Conservation (phyloP, 495 filamentous ascomycete genomes). For the Neurospora tetraspora region DNA sequence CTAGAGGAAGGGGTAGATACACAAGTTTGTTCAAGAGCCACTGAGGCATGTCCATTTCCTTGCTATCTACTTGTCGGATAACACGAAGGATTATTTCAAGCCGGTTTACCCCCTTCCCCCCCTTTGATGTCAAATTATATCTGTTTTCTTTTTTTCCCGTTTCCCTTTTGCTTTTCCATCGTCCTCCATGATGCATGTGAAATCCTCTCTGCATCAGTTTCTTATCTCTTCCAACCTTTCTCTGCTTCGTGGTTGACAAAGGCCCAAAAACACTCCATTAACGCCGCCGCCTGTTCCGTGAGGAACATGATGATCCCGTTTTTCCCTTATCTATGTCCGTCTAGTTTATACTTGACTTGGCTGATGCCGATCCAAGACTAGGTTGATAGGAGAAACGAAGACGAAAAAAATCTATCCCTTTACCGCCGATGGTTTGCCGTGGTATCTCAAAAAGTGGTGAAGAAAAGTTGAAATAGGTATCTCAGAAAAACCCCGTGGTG, state of each 20-base stretch:
- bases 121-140: not conserved
- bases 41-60: not conserved
- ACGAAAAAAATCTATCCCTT: not conserved
- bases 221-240: not conserved
- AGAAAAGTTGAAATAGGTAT: not conserved
- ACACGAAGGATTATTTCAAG: not conserved
- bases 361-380: not conserved
- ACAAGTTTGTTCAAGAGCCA: not conserved
- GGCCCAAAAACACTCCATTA: not conserved
- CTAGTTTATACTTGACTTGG: not conserved
- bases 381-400: not conserved
- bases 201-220: not conserved
- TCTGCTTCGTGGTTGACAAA: not conserved
- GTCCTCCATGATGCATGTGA: not conserved
- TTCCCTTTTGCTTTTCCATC: not conserved
- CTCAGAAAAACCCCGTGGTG: not conserved
- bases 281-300: not conserved
- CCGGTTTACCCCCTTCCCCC: not conserved
- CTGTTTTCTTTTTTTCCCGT: not conserved
- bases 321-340: not conserved
- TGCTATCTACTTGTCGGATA: not conserved
- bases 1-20: constrained; percentile 5
- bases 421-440: not conserved
- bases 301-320: not conserved
- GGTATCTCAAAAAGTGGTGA: not conserved